These are phyloP conservation scores for Yarrowia sp. DNA, from an alignment of 805 yeast species.

Conservation along the genomic window DNA sequence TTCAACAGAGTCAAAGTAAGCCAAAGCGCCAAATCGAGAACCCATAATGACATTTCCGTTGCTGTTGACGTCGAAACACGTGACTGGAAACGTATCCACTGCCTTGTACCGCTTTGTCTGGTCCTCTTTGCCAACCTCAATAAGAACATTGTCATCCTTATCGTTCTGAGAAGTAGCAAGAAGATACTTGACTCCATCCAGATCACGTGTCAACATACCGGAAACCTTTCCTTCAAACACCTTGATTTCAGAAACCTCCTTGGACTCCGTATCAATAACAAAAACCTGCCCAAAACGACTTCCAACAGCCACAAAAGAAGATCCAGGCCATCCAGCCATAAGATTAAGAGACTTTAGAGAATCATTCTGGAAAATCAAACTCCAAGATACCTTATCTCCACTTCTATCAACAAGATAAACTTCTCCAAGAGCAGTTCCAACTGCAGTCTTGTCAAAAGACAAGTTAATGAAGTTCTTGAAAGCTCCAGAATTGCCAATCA, in stretches of 20 bases:
- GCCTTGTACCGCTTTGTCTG: neutral
- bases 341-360: neutral
- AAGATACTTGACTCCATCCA: neutral
- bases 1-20: neutral
- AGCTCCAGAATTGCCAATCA: constrained; percentile 46
- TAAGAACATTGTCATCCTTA: neutral
- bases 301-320: neutral
- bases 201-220: neutral
- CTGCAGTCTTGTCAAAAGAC: neutral
- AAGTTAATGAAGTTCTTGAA: constrained; percentile 61
- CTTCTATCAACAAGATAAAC: neutral
- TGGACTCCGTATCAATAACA: neutral
- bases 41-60: neutral
- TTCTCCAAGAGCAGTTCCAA: constrained; percentile 11
- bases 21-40: neutral
- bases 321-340: constrained; percentile 6
- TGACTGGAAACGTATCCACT: constrained; percentile 3
- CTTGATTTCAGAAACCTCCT: neutral
- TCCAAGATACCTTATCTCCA: neutral
- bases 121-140: neutral
- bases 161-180: constrained; percentile 5
- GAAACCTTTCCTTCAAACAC: constrained; percentile 10
- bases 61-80: neutral
- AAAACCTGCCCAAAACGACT: constrained; percentile 9
- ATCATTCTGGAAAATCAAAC: neutral